Base-by-base conservation (phyloP, 306 rosid genomes). In the Echinosophora koreensis region DNA sequence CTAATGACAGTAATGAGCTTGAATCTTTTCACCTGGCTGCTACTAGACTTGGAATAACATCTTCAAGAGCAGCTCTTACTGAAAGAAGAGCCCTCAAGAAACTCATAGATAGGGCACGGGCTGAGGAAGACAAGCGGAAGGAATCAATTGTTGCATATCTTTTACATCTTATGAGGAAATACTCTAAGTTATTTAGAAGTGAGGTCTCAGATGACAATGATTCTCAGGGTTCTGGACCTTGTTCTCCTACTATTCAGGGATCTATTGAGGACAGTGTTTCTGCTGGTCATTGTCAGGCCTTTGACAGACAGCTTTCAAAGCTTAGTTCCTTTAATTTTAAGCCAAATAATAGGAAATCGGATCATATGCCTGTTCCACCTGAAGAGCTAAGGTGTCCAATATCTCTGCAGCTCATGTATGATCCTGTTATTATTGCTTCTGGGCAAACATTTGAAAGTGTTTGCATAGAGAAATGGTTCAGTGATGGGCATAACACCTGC, bases 361-460 rank as follows among this genome's bases (percentile, higher is more conserved):
- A 88, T 71, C 94, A 88, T 81, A 83, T 96, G 84, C 82, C 87
- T 63, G 80, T 84, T 58, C 94, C 98, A 44, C 99, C 99, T 22
- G 99, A 96, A 80, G 99, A 96, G 73, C 84, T 96, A 76, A 92
- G 98, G 89, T 96, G 99, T 78, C 99, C 99, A 52, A 89, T 96
- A 82, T 96, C 98, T 10, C 84, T 96, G 80, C 98, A 92, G 86
- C 97, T 96, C 55, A 92, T 96, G 97, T 85, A 86, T 44, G 99
- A 96, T 64, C 99, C 99, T 9, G 97, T 96, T 35, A 91, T 96
- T 77, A 91, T 96, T 79, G 91, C 93, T 77, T 92, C 99, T 8
- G 99, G 99, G 73, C 99, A 92, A 84, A 96, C 99, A 62, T 96
- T 88, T 82, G 99, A 96, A 84, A 88, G 93, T 84, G 84, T 87